Evolutionary conservation across 495 filamentous ascomycete species (phyloP), one percentile per base, ranked within the genome.

Genomic region (Chaetomium cochliodes): DNA sequence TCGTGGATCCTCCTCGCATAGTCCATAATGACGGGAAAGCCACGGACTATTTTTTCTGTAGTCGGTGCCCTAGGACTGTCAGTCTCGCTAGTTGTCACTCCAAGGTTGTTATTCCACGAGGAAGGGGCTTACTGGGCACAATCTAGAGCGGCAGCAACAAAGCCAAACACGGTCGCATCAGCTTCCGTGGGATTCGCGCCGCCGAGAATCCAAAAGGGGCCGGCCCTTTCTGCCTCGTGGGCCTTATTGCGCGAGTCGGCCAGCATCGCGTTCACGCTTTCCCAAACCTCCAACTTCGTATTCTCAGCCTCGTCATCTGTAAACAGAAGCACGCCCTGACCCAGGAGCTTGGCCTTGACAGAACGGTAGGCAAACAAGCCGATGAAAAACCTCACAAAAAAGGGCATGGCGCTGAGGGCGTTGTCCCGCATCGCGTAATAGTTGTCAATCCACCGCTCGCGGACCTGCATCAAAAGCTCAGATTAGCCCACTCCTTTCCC

Each of bases 351-450:
- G 25, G 71, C 53, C 2, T 66, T 67, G 7, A 60, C 73, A 5
- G 69, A 76, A 39, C 83, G 79, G 67, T 85, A 83, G n/a, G 74
- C 65, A 0, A 87, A 44, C 3, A 74, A 66, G 0, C 86, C 87
- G n/a, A 88, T 71, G 8, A 87, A 1, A 0, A 84, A 53, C n/a
- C 78, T 81, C 6, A 86, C 20, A 0, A 79, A 81, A 67, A 81
- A 87, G 0, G 85, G 79, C 2, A 87, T 25, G 0, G 77, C 33
- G 23, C 60, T 73, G 18, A 89, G 76, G 1, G 81, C 73, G 37
- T 82, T 71, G 42, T 79, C 78, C 33, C 86, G 82, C 85, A 86
- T 86, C 9, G 75, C 70, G 72, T 87, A 84, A 78, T 84, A 88
- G 70, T 89, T 88, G 51, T 84, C 69, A 5, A 78, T 64, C 86